Conservation (phyloP, 192 early-diverging fungal genomes). For the Coemansia sp. region DNA sequence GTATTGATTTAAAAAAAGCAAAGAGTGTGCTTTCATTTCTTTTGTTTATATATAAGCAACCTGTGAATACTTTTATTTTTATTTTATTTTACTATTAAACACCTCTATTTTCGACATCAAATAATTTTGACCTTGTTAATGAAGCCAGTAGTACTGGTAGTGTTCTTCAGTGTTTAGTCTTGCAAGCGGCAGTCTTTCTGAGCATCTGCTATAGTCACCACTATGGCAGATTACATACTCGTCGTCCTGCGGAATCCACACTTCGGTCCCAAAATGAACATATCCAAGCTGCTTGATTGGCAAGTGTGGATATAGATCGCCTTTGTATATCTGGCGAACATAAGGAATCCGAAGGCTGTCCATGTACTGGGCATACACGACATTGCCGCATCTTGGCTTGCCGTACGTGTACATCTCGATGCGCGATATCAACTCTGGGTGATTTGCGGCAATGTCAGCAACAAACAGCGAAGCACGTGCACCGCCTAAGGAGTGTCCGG, state of each 20-base stretch:
- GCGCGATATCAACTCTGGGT: slow-evolving; percentile 11
- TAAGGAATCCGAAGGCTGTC: slow-evolving; percentile 18
- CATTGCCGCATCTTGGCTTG: slow-evolving; percentile 39
- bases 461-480: slow-evolving; percentile 41
- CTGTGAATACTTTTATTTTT: slow-evolving; percentile 6
- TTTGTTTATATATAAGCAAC: slow-evolving; percentile 1
- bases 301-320: slow-evolving; percentile 40
- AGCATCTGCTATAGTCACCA: slow-evolving; percentile 22
- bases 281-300: slow-evolving; percentile 6
- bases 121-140: not conserved
- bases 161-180: slow-evolving; percentile 18
- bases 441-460: slow-evolving; percentile 16
- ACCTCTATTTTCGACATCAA: not conserved
- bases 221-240: slow-evolving; percentile 18
- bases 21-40: not conserved
- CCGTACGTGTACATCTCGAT: slow-evolving; percentile 41
- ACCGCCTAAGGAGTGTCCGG: slow-evolving; percentile 47
- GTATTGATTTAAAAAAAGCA: slow-evolving; percentile 1
- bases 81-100: not conserved
- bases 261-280: slow-evolving; percentile 41
- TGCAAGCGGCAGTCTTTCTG: slow-evolving; percentile 18
- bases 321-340: slow-evolving; percentile 31
- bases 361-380: slow-evolving; percentile 29
- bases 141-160: slow-evolving; percentile 22
- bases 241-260: slow-evolving; percentile 18